Percentiles rank a stretch among this genome's conserved stretches.
These are phyloP conservation scores for Chlorella sp. DNA, from an alignment of 139 green algal species.

Conservation along the genomic window DNA sequence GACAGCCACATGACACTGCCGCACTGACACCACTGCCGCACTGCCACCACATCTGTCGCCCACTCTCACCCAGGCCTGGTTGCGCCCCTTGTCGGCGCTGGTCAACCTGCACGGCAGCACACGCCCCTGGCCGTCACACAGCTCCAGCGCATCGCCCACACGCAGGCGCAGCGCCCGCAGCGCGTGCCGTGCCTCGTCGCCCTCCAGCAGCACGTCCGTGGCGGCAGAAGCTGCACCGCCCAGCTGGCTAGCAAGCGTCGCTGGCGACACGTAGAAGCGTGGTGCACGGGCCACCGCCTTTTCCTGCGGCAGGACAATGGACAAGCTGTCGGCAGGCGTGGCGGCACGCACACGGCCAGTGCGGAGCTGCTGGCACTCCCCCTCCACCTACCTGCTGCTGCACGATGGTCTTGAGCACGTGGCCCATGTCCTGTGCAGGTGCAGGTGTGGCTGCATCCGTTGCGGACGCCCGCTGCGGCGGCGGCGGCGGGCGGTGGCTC, in stretches of 20 bases:
- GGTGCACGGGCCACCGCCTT: not conserved
- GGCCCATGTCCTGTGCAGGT: too few relatives aligned
- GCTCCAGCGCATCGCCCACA: slow-evolving; percentile 52
- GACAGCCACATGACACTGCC: not conserved
- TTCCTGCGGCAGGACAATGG: not conserved
- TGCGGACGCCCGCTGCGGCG: too few relatives aligned
- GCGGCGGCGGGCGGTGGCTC: too few relatives aligned
- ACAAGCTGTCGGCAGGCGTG: not conserved
- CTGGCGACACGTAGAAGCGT: too few relatives aligned
- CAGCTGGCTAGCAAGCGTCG: too few relatives aligned
- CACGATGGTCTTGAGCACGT: too few relatives aligned
- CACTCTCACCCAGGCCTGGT: slow-evolving; percentile 18
- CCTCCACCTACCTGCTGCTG: too few relatives aligned
- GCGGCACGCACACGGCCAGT: not conserved
- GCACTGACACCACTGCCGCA: not conserved
- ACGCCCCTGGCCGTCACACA: slow-evolving; percentile 65
- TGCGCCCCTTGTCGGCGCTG: slow-evolving; percentile 5
- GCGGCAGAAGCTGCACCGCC: not conserved
- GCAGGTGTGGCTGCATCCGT: too few relatives aligned
- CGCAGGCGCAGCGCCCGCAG: slow-evolving; percentile 26
- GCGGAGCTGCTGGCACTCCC: not conserved
- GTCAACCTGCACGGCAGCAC: slow-evolving; percentile 13
- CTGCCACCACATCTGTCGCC: slow-evolving; percentile 9
- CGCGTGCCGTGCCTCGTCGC: slow-evolving; percentile 51
- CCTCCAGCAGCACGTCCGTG: slow-evolving; percentile 27